Evolutionary conservation across 768 basidiomycete species (phyloP).

Genomic region (Thelephora aurantiotincta): DNA sequence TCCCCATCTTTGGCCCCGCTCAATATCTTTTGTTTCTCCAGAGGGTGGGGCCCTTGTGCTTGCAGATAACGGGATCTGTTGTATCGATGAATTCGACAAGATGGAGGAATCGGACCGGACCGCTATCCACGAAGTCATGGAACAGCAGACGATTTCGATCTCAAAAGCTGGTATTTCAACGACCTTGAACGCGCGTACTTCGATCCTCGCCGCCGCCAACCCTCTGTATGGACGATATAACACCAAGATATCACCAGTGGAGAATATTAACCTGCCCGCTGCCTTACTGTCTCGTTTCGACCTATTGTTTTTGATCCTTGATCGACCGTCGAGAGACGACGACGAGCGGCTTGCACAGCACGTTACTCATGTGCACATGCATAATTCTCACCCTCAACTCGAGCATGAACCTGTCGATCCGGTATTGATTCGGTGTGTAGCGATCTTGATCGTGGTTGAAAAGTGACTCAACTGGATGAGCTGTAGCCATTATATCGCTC

Average conservation of each 20-base stretch:
- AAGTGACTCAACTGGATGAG: slow-evolving; percentile 4
- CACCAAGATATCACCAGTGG: slow-evolving; percentile 91
- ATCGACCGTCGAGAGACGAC: slow-evolving; percentile 89
- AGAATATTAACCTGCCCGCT: slow-evolving; percentile 98
- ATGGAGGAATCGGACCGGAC: slow-evolving; percentile 98
- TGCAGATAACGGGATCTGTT: slow-evolving; percentile 98
- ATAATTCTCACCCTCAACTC: slow-evolving; percentile 76
- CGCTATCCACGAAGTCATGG: slow-evolving; percentile 99
- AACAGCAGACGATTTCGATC: slow-evolving; percentile 98
- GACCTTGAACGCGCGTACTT: slow-evolving; percentile 93
- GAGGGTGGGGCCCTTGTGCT: slow-evolving; percentile 99
- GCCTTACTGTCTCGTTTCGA: slow-evolving; percentile 95
- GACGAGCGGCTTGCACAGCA: slow-evolving; percentile 95
- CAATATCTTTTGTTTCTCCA: slow-evolving; percentile 17
- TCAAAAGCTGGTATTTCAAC: slow-evolving; percentile 99
- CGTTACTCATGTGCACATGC: slow-evolving; percentile 97
- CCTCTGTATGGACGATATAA: slow-evolving; percentile 98
- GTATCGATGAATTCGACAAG: slow-evolving; percentile 99
- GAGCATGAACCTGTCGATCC: slow-evolving; percentile 80
- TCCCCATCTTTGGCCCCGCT: not conserved
- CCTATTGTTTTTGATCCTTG: slow-evolving; percentile 89
- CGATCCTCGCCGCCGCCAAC: slow-evolving; percentile 95
- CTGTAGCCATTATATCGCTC: slow-evolving; percentile 84
- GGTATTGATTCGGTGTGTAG: slow-evolving; percentile 65
- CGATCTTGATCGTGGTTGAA: not conserved